A percentile compares a stretch with the other conserved stretches of the same genome.
Evolutionary conservation across 768 basidiomycete species (phyloP).

Genomic region (Peribolospora kevripleyi): DNA sequence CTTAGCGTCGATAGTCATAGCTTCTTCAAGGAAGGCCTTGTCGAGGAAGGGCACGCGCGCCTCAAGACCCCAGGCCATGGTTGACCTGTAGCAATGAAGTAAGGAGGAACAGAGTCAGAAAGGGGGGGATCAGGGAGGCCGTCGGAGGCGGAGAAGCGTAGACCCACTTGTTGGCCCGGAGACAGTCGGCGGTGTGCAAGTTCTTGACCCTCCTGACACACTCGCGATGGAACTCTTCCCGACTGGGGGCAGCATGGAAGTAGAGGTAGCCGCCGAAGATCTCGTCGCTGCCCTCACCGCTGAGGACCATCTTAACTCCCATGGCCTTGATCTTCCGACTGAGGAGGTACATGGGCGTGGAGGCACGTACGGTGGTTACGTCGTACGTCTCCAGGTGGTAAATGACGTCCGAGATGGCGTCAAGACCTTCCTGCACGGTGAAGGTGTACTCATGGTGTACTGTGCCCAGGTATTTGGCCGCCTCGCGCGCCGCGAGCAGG

Average conservation of each 20-base stretch:
- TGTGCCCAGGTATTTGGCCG: constrained; percentile 76
- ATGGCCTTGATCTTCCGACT: constrained; percentile 97
- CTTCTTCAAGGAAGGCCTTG: constrained; percentile 76
- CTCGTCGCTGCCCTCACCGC: constrained; percentile 93
- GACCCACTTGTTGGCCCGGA: constrained; percentile 83
- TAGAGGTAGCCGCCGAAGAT: constrained; percentile 96
- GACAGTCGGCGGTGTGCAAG: constrained; percentile 86
- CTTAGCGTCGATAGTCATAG: constrained; percentile 70
- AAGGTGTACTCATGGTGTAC: constrained; percentile 95
- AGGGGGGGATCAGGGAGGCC: not conserved
- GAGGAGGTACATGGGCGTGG: constrained; percentile 95
- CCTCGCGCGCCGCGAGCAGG: constrained; percentile 75
- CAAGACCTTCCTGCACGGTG: constrained; percentile 90
- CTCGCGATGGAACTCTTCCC: constrained; percentile 77
- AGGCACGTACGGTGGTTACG: constrained; percentile 91
- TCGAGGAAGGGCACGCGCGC: constrained; percentile 97
- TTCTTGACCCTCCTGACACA: constrained; percentile 86
- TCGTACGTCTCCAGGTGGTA: constrained; percentile 97
- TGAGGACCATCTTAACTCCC: constrained; percentile 99
- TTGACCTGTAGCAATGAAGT: constrained; percentile 33
- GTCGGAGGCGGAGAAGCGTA: not conserved
- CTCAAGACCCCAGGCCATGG: constrained; percentile 99
- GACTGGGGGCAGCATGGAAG: constrained; percentile 91
- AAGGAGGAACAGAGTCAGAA: constrained; percentile 2
- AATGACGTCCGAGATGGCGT: constrained; percentile 91